Evolutionary conservation across 2,329 filamentous ascomycete genomes (phyloP).

Genomic region (Colletotrichum sp.): DNA sequence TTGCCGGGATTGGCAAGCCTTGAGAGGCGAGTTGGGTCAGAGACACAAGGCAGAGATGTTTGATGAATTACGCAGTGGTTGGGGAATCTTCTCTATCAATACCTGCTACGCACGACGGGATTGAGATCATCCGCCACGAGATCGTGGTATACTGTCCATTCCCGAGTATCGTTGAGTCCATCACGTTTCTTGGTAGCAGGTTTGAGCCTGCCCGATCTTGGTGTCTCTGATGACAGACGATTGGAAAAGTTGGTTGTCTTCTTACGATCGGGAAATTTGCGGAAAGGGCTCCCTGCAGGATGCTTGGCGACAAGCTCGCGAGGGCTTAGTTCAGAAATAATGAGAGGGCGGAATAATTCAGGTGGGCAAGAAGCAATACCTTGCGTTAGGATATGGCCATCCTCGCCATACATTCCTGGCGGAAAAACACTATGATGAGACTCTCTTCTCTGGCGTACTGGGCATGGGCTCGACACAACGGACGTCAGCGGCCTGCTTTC

Average conservation of each 20-base stretch:
- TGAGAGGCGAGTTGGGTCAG: background rate
- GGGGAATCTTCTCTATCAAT: background rate
- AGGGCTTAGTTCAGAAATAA: background rate
- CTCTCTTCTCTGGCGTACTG: conserved; percentile 8
- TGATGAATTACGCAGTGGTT: conserved; percentile 10
- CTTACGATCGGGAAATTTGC: background rate
- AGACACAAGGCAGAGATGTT: background rate
- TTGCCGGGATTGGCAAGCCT: background rate
- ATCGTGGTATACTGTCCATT: background rate
- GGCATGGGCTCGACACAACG: background rate
- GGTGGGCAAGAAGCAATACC: background rate
- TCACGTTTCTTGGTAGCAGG: conserved; percentile 6
- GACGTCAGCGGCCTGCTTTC: background rate
- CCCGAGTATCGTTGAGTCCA: background rate
- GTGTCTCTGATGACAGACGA: background rate
- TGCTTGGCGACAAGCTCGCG: background rate
- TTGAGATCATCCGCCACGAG: background rate
- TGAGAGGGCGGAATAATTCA: background rate
- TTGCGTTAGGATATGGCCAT: background rate
- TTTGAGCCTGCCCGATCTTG: background rate
- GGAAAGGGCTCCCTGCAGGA: background rate
- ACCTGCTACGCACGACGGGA: background rate
- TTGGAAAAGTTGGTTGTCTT: conserved; percentile 21
- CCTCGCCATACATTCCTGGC: background rate
- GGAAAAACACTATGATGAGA: background rate